Percentiles rank a stretch among this genome's conserved stretches.
phyloP scores from a whole-genome alignment of 164 flowering plant genomes.

The Stephania japonica region DNA sequence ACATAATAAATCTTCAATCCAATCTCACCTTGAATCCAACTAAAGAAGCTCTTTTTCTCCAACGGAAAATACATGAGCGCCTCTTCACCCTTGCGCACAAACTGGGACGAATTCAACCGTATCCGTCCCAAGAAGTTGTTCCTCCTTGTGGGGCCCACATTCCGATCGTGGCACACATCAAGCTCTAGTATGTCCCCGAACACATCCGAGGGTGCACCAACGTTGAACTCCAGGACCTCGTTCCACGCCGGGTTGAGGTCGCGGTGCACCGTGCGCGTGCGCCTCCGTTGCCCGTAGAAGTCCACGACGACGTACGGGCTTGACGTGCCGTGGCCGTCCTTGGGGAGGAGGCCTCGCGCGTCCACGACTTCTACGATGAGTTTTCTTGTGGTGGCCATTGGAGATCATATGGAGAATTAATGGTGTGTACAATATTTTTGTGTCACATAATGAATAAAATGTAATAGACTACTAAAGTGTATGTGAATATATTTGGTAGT shows the following conservation, averaged over 20 bases:
- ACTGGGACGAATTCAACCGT: constrained; percentile 48
- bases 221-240: constrained; percentile 58
- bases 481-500: not conserved
- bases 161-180: constrained; percentile 55
- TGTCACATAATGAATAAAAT: not conserved
- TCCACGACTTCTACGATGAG: constrained; percentile 76
- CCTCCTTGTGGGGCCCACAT: constrained; percentile 50
- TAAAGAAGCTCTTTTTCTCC: constrained; percentile 55
- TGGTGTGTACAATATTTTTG: not conserved
- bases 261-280: constrained; percentile 43
- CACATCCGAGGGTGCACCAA: constrained; percentile 35
- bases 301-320: constrained; percentile 74
- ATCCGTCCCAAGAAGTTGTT: constrained; percentile 68
- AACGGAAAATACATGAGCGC: constrained; percentile 63
- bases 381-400: constrained; percentile 30
- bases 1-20: constrained; percentile 65
- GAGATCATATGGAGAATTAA: not conserved
- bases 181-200: constrained; percentile 62
- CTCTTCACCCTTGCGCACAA: constrained; percentile 75
- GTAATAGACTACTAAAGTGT: constrained; percentile 1
- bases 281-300: constrained; percentile 68
- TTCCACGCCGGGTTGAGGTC: constrained; percentile 79
- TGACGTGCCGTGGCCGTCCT: constrained; percentile 81
- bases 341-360: constrained; percentile 62
- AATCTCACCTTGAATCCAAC: constrained; percentile 76